Conservation (phyloP, 1,139 yeast genomes). For the Taphrina pruni region DNA sequence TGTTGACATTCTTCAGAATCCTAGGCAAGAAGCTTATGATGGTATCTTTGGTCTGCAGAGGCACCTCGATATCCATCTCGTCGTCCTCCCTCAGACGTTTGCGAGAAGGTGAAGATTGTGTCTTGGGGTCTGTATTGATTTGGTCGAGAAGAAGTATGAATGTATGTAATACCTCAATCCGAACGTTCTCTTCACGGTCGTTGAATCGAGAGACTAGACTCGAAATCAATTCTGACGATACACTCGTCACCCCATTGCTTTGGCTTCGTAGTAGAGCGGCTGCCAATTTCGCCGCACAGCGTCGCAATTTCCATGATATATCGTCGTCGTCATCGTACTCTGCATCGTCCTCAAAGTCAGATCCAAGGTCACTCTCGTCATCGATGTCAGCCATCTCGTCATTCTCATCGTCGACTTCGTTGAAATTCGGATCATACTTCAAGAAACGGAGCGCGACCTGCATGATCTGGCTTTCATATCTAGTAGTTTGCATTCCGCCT, state of each 20-base stretch:
- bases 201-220: slow-evolving; percentile 50
- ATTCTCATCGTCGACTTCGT: slow-evolving; percentile 53
- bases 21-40: slow-evolving; percentile 1
- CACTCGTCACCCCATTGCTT: slow-evolving; percentile 49
- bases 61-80: slow-evolving; percentile 26
- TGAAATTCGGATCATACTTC: slow-evolving; percentile 64
- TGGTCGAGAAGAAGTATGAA: slow-evolving; percentile 45
- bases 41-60: slow-evolving; percentile 1
- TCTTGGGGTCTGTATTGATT: neutral
- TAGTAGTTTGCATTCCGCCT: slow-evolving; percentile 48
- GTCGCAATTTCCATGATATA: slow-evolving; percentile 73
- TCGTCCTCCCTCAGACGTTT: slow-evolving; percentile 30
- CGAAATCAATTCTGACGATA: slow-evolving; percentile 48
- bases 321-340: slow-evolving; percentile 63
- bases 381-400: slow-evolving; percentile 55
- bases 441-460: slow-evolving; percentile 56
- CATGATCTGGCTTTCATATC: slow-evolving; percentile 52
- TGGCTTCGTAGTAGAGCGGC: slow-evolving; percentile 54
- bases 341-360: slow-evolving; percentile 52
- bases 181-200: slow-evolving; percentile 55
- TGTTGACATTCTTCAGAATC: slow-evolving; percentile 12
- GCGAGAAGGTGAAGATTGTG: slow-evolving; percentile 18
- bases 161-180: slow-evolving; percentile 52
- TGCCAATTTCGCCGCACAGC: slow-evolving; percentile 60
- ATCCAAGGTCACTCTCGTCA: slow-evolving; percentile 48